These are phyloP conservation scores for Pisolithus orientalis DNA, from an alignment of 768 basidiomycete genomes.

Conservation along the genomic window DNA sequence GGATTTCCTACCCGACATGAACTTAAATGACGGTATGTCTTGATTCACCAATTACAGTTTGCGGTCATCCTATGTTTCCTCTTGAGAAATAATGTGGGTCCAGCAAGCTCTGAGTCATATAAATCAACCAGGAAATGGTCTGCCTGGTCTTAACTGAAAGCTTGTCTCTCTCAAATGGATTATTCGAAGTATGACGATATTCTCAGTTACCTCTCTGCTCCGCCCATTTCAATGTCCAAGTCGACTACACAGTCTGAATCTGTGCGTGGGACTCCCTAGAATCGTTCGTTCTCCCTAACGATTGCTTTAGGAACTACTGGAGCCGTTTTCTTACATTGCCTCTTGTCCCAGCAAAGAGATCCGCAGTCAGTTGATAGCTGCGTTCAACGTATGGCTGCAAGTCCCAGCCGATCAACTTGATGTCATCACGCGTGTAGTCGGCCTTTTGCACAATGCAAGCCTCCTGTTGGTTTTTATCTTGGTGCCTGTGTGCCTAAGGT, in stretches of 20 bases:
- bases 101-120: not conserved
- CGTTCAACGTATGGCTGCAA: constrained; percentile 90
- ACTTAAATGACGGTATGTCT: too few species aligned
- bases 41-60: too few species aligned
- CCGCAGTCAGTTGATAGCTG: constrained; percentile 76
- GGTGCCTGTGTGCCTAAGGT: not conserved
- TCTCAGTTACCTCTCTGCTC: constrained; percentile 22
- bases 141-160: not conserved
- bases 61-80: not conserved
- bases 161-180: constrained; percentile 8
- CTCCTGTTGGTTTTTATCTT: constrained; percentile 56
- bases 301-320: constrained; percentile 48
- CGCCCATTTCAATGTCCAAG: constrained; percentile 14
- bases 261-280: constrained; percentile 10
- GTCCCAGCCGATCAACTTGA: constrained; percentile 69
- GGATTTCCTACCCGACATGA: too few species aligned
- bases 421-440: constrained; percentile 72
- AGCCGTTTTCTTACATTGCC: constrained; percentile 84
- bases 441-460: constrained; percentile 91
- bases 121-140: not conserved
- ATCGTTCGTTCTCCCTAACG: not conserved
- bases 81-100: not conserved
- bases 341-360: constrained; percentile 90
- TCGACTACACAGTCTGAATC: constrained; percentile 18
- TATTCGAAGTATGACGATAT: constrained; percentile 36